A percentile compares a stretch with the other conserved stretches of the same genome.
Evolutionary conservation across 2,329 filamentous ascomycete species (phyloP).

Genomic region (Rhytidhysteron rufulum): DNA sequence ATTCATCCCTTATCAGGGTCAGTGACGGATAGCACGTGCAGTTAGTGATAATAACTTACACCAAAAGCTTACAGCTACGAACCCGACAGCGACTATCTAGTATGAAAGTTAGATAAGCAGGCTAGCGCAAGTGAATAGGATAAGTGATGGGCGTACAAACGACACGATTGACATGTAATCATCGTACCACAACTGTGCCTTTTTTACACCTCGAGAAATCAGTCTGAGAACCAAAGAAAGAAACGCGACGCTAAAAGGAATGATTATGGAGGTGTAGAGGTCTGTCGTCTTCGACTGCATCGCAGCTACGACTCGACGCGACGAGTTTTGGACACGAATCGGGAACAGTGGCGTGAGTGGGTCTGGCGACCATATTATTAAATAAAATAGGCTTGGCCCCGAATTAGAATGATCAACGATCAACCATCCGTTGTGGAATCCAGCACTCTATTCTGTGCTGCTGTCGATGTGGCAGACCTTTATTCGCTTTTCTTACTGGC

Average conservation of each 20-base stretch:
- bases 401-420: no score
- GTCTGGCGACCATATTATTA: no score
- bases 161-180: background rate
- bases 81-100: slow-evolving; percentile 5
- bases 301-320: no score
- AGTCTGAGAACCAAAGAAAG: background rate
- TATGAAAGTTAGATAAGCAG: no score
- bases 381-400: no score
- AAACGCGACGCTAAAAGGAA: background rate
- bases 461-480: no score
- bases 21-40: background rate
- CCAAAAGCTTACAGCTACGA: slow-evolving; percentile 6
- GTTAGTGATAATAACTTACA: slow-evolving; percentile 7
- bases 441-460: no score
- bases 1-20: slow-evolving; percentile 6
- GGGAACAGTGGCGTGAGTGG: no score
- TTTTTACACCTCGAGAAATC: background rate
- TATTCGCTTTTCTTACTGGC: no score
- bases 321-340: no score
- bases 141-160: background rate
- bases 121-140: background rate
- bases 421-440: no score
- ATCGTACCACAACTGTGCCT: background rate
- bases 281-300: background rate
- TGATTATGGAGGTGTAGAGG: background rate